phyloP scores from a whole-genome alignment of 2,329 filamentous ascomycete genomes.

The Colletotrichum sp. region DNA sequence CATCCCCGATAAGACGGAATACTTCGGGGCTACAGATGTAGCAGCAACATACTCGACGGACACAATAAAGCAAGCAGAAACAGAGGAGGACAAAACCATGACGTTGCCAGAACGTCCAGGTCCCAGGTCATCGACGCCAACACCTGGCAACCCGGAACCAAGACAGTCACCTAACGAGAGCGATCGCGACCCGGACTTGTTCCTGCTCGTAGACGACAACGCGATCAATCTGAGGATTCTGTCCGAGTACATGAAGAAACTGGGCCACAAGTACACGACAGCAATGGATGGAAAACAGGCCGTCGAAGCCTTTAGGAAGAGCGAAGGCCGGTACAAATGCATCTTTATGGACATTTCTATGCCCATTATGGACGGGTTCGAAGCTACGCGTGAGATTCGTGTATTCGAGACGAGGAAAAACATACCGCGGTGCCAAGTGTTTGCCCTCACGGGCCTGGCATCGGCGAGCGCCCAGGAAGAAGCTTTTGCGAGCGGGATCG shows the following conservation, averaged over 20 bases:
- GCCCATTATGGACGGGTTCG: slow-evolving; percentile 61
- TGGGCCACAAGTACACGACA: slow-evolving; percentile 31
- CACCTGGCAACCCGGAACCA: neutral
- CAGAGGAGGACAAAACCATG: neutral
- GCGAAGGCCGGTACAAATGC: slow-evolving; percentile 28
- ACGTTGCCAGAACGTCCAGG: neutral
- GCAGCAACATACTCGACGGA: neutral
- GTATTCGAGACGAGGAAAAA: slow-evolving; percentile 49
- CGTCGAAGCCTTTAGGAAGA: slow-evolving; percentile 29
- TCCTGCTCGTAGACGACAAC: slow-evolving; percentile 48
- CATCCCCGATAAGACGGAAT: neutral
- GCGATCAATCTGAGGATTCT: slow-evolving; percentile 42
- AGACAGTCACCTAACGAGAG: neutral
- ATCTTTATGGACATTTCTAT: slow-evolving; percentile 59
- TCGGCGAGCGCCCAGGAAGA: slow-evolving; percentile 56
- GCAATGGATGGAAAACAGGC: slow-evolving; percentile 40
- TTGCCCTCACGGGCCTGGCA: slow-evolving; percentile 58
- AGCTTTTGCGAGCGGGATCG: slow-evolving; percentile 56
- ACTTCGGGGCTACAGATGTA: neutral
- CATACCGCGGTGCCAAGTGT: slow-evolving; percentile 47
- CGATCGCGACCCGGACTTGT: neutral
- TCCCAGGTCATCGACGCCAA: neutral
- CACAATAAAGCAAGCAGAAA: neutral
- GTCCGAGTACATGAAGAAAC: slow-evolving; percentile 38
- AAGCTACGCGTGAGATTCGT: slow-evolving; percentile 55